Conservation (phyloP, 495 filamentous ascomycete species). For the Massariosphaeria phaeospora region DNA sequence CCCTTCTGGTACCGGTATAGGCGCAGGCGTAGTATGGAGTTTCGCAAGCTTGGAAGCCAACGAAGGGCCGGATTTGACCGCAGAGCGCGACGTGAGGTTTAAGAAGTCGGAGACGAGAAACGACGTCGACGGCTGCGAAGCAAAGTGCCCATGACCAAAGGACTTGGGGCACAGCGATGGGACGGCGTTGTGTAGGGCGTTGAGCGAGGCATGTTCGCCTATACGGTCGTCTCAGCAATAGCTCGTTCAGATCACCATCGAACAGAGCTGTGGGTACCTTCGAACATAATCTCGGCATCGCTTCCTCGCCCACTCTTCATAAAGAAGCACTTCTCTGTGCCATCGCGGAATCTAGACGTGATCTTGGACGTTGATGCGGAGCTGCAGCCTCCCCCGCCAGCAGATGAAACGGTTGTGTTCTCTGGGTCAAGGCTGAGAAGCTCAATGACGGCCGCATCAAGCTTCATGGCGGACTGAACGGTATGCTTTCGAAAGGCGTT, state of each 20-base stretch:
- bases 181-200: conserved; percentile 65
- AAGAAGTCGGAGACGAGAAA: conserved; percentile 84
- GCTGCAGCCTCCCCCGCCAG: conserved; percentile 70
- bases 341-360: conserved; percentile 47
- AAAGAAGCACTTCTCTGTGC: conserved; percentile 63
- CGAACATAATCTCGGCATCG: conserved; percentile 71
- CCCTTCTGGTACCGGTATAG: conserved; percentile 55
- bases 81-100: conserved; percentile 48
- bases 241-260: not conserved
- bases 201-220: conserved; percentile 79
- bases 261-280: conserved; percentile 30
- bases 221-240: not conserved
- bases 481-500: not conserved
- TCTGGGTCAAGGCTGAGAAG: conserved; percentile 62
- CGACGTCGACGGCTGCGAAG: conserved; percentile 46
- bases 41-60: conserved; percentile 72
- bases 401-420: conserved; percentile 51
- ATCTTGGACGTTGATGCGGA: conserved; percentile 62
- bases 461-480: conserved; percentile 38
- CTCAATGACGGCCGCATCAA: conserved; percentile 40
- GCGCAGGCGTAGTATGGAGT: conserved; percentile 73
- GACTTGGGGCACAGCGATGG: conserved; percentile 70
- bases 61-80: conserved; percentile 36
- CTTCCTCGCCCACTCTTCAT: conserved; percentile 68
- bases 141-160: conserved; percentile 62